Base-by-base conservation (phyloP, 2,329 filamentous ascomycete species). In the Akanthomyces lecanii region DNA sequence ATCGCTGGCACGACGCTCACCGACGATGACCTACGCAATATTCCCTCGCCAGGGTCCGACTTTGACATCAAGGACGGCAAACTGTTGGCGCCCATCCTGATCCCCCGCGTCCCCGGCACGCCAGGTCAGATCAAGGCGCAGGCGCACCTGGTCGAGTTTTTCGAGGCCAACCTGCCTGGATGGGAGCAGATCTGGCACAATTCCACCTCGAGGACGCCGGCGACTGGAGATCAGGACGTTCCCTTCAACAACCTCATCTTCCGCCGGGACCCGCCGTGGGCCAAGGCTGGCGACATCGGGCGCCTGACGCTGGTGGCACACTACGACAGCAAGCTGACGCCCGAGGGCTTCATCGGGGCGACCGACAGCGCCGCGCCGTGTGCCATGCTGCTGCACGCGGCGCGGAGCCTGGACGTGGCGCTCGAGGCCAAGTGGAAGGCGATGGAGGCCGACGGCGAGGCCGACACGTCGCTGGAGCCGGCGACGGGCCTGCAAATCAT, bases 331-430 rank as follows among this genome's bases (percentile, higher is more conserved):
- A 90, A 96, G 76, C 82, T 89, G 63, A 81, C 80, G 30, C 94
- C 93, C 0, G 78, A 87, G 65, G 94, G 92, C 0, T 99, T 99
- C 73, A 90, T 99, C 64, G 95, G 95, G 0, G 95, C 94, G 0
- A 96, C 87, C 16, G 95, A 99, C 72, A 97, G 92, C 69, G 95
- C 95, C 1, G 95, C 91, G 21, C 93, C 95, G 11, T 98, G 94
- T 75, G 95, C 95, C 0, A 92, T 98, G 82, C 81, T 99, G 64
- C 84, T 99, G 85, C 91, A 97, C 73, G 86, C 89, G 14, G 91
- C 93, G 65, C 82, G 88, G 67, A 90, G 86, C 66, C 85, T 99
- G 52, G 93, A 98, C 70, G 82, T 79, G 1, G 91, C 90, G 2
- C 77, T 98, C 72, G 90, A 88, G 36, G 83, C 82, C 72, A 96